A percentile compares a stretch with the other conserved stretches of the same genome.
Evolutionary conservation across 2,329 filamentous ascomycete genomes (phyloP).

Genomic region (Fonsecaea pedrosoi): DNA sequence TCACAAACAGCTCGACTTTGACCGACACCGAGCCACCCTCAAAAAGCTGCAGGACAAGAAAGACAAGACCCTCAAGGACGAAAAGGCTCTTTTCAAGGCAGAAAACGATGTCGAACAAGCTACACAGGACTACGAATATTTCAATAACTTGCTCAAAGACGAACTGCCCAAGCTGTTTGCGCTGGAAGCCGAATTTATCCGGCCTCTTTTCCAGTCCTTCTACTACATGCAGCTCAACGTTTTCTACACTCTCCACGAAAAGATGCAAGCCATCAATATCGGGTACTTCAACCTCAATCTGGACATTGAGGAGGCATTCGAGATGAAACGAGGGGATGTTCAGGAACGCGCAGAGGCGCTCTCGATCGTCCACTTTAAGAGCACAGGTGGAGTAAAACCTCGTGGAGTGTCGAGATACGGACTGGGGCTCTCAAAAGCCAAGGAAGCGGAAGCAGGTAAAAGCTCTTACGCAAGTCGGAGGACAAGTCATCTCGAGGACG

Average conservation of each 20-base stretch:
- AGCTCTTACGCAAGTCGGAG: conserved; percentile 22
- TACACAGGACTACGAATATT: conserved; percentile 96
- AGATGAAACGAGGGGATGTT: conserved; percentile 85
- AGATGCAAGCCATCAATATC: conserved; percentile 97
- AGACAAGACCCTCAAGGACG: conserved; percentile 93
- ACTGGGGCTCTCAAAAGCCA: conserved; percentile 40
- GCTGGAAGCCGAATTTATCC: conserved; percentile 92
- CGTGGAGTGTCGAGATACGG: conserved; percentile 40
- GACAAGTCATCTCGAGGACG: conserved; percentile 46
- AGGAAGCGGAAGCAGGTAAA: conserved; percentile 43
- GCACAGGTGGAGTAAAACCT: conserved; percentile 67
- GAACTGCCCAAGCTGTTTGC: conserved; percentile 90
- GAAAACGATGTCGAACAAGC: conserved; percentile 89
- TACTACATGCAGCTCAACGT: conserved; percentile 99
- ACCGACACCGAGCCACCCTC: conserved; percentile 78
- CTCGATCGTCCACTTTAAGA: conserved; percentile 88
- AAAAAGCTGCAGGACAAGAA: conserved; percentile 99
- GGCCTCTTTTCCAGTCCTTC: conserved; percentile 96
- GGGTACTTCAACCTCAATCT: conserved; percentile 94
- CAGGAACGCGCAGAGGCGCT: conserved; percentile 86
- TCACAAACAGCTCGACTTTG: conserved; percentile 97
- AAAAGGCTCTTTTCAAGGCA: conserved; percentile 95
- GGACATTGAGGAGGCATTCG: conserved; percentile 90
- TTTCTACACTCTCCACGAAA: conserved; percentile 97
- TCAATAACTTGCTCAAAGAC: conserved; percentile 95